Base-by-base conservation (phyloP, 1,284 basidiomycete species). In the Erythrobasidium hasegawianum region DNA sequence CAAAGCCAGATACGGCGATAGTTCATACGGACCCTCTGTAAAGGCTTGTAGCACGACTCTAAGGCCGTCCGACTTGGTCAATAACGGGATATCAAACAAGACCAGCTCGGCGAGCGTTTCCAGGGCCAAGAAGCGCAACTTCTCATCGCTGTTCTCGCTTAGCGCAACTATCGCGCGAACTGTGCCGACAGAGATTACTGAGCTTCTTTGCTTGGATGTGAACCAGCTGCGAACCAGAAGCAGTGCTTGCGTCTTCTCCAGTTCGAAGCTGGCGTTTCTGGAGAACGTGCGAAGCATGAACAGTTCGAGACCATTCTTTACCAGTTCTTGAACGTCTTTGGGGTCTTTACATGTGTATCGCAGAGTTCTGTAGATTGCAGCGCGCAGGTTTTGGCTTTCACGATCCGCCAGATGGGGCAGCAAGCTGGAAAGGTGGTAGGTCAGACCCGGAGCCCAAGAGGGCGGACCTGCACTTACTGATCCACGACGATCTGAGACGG, bases 81-180 rank as follows among this genome's bases (percentile, higher is more conserved):
- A 84, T 22, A 96, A 83, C 64, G 88, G 85, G 58, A 94, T 84
- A 75, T 98, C 94, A 14, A 50, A 14, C 29, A 54, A 71, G 92
- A 92, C 80, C 54, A 97, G 89, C 80, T 99, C 96, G 0, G 89
- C 84, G 54, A 99, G 78, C 0, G 93, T 97, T 77, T 96, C 87
- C 43, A 97, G 82, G 65, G 87, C 91, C 56, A 95, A 85, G 1
- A 84, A 81, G 62, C 87, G 83, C 73, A 99, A 87, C 0, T 89
- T 87, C 75, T 98, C 96, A 69, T 98, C 95, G 3, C 84, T 81
- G 67, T 94, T 89, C 75, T 98, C 94, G 0, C 93, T 91, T 3
- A 95, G 84, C n/a, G 92, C 88, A 55, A 97, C 86, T 10, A 98
- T 79, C 1, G 90, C 87, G 38, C 96, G 85, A 78, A 95, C 85